Conservation (phyloP, 2,329 filamentous ascomycete species). For the Aureobasidium namibiae region DNA sequence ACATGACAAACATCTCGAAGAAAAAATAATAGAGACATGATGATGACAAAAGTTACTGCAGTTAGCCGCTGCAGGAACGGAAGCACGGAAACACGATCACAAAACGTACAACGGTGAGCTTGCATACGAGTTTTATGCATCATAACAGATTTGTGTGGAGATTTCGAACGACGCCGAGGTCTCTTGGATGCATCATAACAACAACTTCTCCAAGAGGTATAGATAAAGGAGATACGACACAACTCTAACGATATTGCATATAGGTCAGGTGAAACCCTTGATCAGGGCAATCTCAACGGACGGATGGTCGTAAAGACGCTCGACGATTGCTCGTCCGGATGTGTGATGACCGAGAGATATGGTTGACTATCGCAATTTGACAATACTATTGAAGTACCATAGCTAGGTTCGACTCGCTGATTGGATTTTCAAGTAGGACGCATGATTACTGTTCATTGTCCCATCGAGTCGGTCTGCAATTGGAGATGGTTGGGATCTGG, state of each 20-base stretch:
- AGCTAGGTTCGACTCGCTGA: not conserved
- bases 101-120: not conserved
- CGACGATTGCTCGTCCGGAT: not conserved
- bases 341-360: not conserved
- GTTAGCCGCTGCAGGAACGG: not conserved
- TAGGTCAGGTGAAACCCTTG: not conserved
- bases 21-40: too few relatives aligned
- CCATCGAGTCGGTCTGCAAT: too few relatives aligned
- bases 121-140: conserved; percentile 8
- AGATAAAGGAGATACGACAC: not conserved
- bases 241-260: not conserved
- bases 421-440: not conserved
- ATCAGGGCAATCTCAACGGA: not conserved
- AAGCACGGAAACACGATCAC: not conserved
- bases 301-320: not conserved
- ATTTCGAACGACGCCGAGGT: not conserved
- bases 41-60: not conserved
- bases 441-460: too few relatives aligned
- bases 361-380: not conserved
- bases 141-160: conserved; percentile 3
- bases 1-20: not conserved
- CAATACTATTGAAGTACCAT: not conserved
- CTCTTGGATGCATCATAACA: not conserved
- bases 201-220: not conserved
- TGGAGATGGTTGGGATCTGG: not conserved